Evolutionary conservation across 2,329 filamentous ascomycete species (phyloP).

Genomic region (Claviceps sorghi): DNA sequence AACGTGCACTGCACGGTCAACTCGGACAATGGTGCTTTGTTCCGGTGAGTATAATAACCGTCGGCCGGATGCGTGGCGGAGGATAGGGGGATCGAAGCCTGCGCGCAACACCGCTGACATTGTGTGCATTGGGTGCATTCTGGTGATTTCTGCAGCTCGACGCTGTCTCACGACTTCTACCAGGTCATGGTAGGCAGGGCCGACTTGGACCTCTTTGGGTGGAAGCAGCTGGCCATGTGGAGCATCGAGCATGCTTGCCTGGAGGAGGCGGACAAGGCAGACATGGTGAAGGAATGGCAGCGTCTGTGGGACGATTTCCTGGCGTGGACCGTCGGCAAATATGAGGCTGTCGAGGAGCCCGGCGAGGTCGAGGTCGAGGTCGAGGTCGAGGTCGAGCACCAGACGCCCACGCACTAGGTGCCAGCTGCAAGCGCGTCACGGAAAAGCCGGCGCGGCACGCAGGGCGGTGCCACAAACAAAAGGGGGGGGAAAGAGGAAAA

Average conservation of each 20-base stretch:
- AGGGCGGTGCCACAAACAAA: too few relatives aligned
- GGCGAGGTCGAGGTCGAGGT: not conserved
- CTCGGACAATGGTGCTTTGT: slow-evolving; percentile 61
- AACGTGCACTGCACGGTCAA: slow-evolving; percentile 60
- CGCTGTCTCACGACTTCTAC: slow-evolving; percentile 63
- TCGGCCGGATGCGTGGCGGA: not conserved
- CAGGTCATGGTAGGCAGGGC: slow-evolving; percentile 56
- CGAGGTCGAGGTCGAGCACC: not conserved
- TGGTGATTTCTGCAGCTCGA: slow-evolving; percentile 33
- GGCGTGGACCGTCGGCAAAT: slow-evolving; percentile 30
- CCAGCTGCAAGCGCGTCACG: too few relatives aligned
- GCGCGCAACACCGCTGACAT: not conserved
- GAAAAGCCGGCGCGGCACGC: too few relatives aligned
- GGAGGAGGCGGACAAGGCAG: slow-evolving; percentile 23
- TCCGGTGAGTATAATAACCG: slow-evolving; percentile 35
- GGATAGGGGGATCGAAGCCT: not conserved
- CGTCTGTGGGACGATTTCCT: slow-evolving; percentile 45
- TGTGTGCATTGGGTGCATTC: too few relatives aligned
- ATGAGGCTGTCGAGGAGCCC: slow-evolving; percentile 15
- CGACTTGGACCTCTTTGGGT: slow-evolving; percentile 53
- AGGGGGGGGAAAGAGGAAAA: too few relatives aligned
- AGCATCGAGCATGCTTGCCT: slow-evolving; percentile 48
- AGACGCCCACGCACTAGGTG: too few relatives aligned
- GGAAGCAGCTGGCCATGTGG: slow-evolving; percentile 54
- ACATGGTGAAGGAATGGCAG: slow-evolving; percentile 31